Base-by-base conservation (phyloP, 2,329 filamentous ascomycete species). In the Chaetomiaceae sp. region DNA sequence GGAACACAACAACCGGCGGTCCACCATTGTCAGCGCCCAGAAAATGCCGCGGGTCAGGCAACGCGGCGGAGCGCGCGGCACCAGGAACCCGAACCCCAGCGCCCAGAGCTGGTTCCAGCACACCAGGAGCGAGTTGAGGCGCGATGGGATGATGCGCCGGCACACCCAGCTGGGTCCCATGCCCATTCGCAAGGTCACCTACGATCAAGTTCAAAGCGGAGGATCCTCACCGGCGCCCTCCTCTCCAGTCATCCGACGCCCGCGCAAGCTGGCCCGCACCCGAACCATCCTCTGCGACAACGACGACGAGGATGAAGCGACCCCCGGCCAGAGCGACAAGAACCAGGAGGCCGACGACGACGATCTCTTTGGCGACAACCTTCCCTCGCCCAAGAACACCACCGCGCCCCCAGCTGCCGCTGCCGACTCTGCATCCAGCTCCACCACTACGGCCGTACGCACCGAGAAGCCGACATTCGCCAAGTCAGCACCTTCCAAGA, bases 21-120 rank as follows among this genome's bases (percentile, higher is more conserved):
- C 76, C 49, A 74, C 72, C 48, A 71, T 86, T 30, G 70, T 85
- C 24, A 71, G 76, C 48, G 64, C 67, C 6, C 5, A 24, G 6
- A 5, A 24, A 24, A 5, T 24, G 9, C 22, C 22, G 9, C 22
- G 22, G 22, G 6, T 9, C 9, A 24, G 22, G 22, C 5, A 24
- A 24, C 5, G 22, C 6, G n/a, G n/a, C n/a, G n/a, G n/a, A n/a
- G n/a, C n/a, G n/a, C n/a, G n/a, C n/a, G n/a, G n/a, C n/a, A n/a
- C n/a, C n/a, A n/a, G n/a, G n/a, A n/a, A n/a, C n/a, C n/a, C n/a
- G n/a, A n/a, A n/a, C n/a, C n/a, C n/a, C n/a, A n/a, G n/a, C n/a
- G n/a, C n/a, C n/a, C 72, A 22, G 69, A 75, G 71, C 49, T 69
- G 82, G 41, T 69, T 84, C 56, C 69, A 71, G 44, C 78, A 74